Evolutionary conservation across 371 early-diverging fungal genomes (phyloP), one percentile per base, ranked within the genome.

Genomic region (Entomophthora muscae): DNA sequence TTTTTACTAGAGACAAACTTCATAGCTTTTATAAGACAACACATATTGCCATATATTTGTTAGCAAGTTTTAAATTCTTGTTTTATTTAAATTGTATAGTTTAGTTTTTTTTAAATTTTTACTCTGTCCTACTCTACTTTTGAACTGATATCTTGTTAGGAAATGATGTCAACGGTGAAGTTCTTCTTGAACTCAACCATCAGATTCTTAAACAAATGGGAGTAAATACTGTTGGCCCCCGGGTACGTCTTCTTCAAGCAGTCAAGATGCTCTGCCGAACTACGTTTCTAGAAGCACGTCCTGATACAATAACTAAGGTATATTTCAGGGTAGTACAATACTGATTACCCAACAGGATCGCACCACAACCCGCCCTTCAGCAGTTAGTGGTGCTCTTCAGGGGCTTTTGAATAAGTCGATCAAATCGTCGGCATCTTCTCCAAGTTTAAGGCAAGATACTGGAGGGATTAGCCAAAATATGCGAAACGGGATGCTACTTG

Each of bases 151-250:
- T 17, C 17, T 42, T 42, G 17, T 63, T 51, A 80, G 83, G 83
- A 32, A 78, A 91, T 68, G 71, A 84, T 64, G 83, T 95, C 33
- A 82, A 79, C 29, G 96, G 96, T 21, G 78, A 82, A 32, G 77
- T 85, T 1, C 72, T 95, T 55, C 74, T 88, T 5, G 91, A 92
- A 66, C 77, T 95, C 17, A 84, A 86, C 69, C 84, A 91, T 69
- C 74, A 78, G 33, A 69, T 88, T 1, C 72, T 95, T 23, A 86
- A 88, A 72, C 87, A 89, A 57, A 81, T 95, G 74, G 85, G 84
- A 13, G 81, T 95, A 32, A 70, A 70, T 53, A 83, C 84, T 0
- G 88, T 93, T 12, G 93, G 93, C 27, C 92, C 91, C 66, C 75
- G 92, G 32, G 85, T 91, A 26, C 74, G 85, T 58, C 71, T 95